phyloP scores from a whole-genome alignment of 2,329 filamentous ascomycete species.

The Ceratocystiopsis minuta region DNA sequence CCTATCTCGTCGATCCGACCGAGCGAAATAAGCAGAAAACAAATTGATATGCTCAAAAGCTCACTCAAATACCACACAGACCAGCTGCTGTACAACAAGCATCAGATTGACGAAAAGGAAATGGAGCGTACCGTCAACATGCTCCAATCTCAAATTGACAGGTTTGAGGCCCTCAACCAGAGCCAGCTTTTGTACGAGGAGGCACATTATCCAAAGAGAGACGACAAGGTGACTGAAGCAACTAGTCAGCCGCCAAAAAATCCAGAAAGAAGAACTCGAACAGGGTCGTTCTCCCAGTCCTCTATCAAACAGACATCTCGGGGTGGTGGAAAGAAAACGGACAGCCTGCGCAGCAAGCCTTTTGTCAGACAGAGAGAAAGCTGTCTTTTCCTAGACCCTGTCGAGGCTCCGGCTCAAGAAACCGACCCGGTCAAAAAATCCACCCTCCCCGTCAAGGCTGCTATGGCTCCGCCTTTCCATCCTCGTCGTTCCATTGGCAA shows the following conservation, averaged over 20 bases:
- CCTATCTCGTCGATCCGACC: constrained; percentile 40
- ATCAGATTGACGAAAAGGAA: constrained; percentile 40
- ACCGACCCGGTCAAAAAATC: constrained; percentile 16
- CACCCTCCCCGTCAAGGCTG: constrained; percentile 26
- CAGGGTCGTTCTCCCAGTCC: background rate
- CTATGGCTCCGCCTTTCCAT: constrained; percentile 30
- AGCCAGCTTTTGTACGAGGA: constrained; percentile 28
- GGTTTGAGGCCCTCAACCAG: constrained; percentile 28
- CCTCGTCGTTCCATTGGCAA: constrained; percentile 16
- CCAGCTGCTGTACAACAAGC: constrained; percentile 41
- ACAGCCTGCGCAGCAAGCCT: constrained; percentile 6
- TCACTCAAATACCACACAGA: constrained; percentile 38
- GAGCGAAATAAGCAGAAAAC: constrained; percentile 42
- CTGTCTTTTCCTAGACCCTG: constrained; percentile 12
- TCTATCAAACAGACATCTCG: constrained; percentile 3
- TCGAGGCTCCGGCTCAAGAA: constrained; percentile 13
- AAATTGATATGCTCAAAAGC: constrained; percentile 32
- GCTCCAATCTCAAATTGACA: constrained; percentile 15
- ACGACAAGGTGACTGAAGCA: constrained; percentile 8
- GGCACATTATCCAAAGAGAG: constrained; percentile 20
- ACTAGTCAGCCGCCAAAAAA: constrained; percentile 6
- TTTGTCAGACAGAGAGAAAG: constrained; percentile 8
- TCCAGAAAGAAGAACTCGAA: background rate
- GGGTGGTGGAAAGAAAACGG: constrained; percentile 2
- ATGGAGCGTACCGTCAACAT: constrained; percentile 30